phyloP scores from a whole-genome alignment of 2,329 filamentous ascomycete genomes.

The Alternaria consortialis region DNA sequence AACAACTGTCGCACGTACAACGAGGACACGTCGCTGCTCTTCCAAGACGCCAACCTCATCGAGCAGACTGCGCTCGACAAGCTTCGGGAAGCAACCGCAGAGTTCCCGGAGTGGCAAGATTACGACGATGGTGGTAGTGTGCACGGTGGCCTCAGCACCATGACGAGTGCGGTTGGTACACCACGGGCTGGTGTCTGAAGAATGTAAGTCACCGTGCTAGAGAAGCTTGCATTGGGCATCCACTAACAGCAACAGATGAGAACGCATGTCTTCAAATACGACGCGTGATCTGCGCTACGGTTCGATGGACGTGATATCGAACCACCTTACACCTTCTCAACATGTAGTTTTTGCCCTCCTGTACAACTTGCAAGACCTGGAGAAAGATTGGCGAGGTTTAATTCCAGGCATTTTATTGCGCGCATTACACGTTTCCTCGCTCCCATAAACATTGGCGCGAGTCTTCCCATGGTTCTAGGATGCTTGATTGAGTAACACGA shows the following conservation, averaged over 20 bases:
- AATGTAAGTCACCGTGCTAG: conserved; percentile 9
- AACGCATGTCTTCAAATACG: not conserved
- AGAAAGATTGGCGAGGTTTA: conserved; percentile 6
- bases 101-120: conserved; percentile 66
- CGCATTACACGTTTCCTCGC: conserved; percentile 1
- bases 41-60: conserved; percentile 90
- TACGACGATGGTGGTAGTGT: conserved; percentile 62
- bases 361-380: conserved; percentile 24
- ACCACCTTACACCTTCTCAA: conserved; percentile 25
- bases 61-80: conserved; percentile 68
- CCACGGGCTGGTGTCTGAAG: conserved; percentile 34
- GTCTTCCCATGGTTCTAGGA: conserved; percentile 6
- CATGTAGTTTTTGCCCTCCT: conserved; percentile 27
- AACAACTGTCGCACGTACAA: conserved; percentile 95
- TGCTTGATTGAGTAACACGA: conserved; percentile 20
- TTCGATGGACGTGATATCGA: not conserved
- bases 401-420: conserved; percentile 4
- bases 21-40: conserved; percentile 91
- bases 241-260: conserved; percentile 6
- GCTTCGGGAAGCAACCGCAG: conserved; percentile 63
- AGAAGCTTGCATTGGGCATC: not conserved
- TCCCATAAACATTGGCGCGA: not conserved
- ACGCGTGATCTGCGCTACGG: not conserved
- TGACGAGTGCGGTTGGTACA: conserved; percentile 45
- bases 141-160: conserved; percentile 56